These are phyloP conservation scores for Ascochyta clinopodiicola DNA, from an alignment of 2,329 filamentous ascomycete genomes.

Conservation along the genomic window DNA sequence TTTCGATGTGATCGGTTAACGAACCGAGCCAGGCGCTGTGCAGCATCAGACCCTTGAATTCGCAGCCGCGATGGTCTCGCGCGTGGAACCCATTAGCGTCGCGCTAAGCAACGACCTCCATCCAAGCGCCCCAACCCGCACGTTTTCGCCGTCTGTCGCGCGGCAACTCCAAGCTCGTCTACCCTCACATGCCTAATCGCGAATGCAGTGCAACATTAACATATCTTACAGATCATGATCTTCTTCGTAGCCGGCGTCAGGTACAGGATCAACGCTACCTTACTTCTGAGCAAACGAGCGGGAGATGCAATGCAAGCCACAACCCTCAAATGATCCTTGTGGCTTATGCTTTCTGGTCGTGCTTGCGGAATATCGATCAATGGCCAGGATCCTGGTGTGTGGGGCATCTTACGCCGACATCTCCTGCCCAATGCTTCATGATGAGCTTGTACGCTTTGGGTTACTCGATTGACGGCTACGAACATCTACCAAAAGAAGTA, in stretches of 20 bases:
- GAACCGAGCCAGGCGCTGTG: constrained; percentile 14
- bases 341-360: constrained; percentile 3
- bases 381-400: constrained; percentile 5
- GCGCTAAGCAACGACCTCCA: constrained; percentile 2
- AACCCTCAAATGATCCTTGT: not conserved
- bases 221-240: not conserved
- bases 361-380: constrained; percentile 8
- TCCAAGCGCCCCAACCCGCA: constrained; percentile 7
- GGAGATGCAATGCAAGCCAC: not conserved
- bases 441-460: not conserved
- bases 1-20: constrained; percentile 9
- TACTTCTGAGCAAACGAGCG: not conserved
- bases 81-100: constrained; percentile 8
- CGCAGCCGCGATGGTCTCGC: constrained; percentile 5
- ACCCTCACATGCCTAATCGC: not conserved
- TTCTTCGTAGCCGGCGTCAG: not conserved
- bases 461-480: not conserved
- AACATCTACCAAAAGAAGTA: not conserved
- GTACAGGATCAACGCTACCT: not conserved
- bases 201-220: not conserved
- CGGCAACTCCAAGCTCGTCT: constrained; percentile 1
- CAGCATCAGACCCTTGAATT: constrained; percentile 10
- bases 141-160: not conserved
- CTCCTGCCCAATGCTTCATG: not conserved
- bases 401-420: not conserved